Evolutionary conservation across 148 eudicot species (phyloP).

Genomic region (Amaranthus hypochondriacus): DNA sequence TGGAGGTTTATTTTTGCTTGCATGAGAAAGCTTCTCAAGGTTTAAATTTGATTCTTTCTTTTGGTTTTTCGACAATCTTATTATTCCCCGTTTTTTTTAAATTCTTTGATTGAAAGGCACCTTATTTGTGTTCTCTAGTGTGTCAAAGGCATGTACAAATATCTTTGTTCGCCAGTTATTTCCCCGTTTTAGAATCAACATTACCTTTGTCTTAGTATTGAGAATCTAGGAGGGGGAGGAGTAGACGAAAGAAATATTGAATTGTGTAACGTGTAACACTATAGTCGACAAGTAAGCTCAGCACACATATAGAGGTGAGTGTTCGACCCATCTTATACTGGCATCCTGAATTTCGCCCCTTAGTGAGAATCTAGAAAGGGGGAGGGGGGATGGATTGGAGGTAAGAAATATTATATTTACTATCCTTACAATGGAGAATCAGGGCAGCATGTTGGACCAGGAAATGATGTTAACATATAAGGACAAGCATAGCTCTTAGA

Average conservation of each 20-base stretch:
- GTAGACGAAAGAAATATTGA: too few relatives aligned
- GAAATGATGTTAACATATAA: slow-evolving; percentile 28
- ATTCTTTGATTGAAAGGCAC: slow-evolving; percentile 5
- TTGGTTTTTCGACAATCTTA: slow-evolving; percentile 5
- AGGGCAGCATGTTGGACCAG: slow-evolving; percentile 20
- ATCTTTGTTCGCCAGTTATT: not conserved
- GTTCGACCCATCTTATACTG: too few relatives aligned
- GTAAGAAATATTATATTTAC: not conserved
- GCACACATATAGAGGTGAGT: too few relatives aligned
- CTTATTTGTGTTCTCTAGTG: slow-evolving; percentile 1
- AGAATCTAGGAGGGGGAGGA: too few relatives aligned
- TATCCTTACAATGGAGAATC: slow-evolving; percentile 14
- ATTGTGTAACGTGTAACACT: too few relatives aligned
- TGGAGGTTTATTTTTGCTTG: slow-evolving; percentile 23
- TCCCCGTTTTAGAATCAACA: not conserved
- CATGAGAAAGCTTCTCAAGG: slow-evolving; percentile 18
- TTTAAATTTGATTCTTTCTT: slow-evolving; percentile 10
- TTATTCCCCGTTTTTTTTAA: slow-evolving; percentile 6
- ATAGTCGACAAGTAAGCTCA: too few relatives aligned
- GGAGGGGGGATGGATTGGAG: not conserved
- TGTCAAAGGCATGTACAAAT: slow-evolving; percentile 5
- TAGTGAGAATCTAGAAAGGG: too few relatives aligned
- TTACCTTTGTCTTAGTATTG: not conserved
- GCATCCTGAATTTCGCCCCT: too few relatives aligned
- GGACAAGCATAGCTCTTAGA: slow-evolving; percentile 21